Percentiles rank a stretch among this genome's conserved stretches.
phyloP scores from a whole-genome alignment of 139 green algal genomes.

The Marvania coccoides region DNA sequence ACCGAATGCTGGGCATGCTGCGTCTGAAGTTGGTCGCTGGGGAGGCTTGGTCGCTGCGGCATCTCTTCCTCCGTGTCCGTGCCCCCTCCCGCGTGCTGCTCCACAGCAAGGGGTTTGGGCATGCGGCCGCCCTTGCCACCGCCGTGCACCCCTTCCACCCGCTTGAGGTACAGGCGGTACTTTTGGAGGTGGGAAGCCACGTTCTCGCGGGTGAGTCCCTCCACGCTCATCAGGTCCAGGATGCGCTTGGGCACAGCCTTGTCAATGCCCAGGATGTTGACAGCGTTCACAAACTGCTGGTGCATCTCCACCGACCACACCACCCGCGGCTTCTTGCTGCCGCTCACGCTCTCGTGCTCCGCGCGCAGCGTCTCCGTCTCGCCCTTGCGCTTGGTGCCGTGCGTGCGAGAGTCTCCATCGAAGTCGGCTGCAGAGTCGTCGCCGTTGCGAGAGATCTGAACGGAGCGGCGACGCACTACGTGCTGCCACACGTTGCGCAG shows the following conservation, averaged over 20 bases:
- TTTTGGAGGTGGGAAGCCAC: conserved; percentile 93
- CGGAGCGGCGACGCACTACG: conserved; percentile 64
- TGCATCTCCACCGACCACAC: conserved; percentile 96
- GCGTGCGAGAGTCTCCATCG: not conserved
- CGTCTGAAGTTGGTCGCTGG: not conserved
- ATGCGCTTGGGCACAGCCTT: conserved; percentile 98
- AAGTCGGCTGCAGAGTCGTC: conserved; percentile 5
- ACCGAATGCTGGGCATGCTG: not conserved
- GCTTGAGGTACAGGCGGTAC: conserved; percentile 91
- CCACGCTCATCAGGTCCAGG: conserved; percentile 91
- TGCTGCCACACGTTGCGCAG: conserved; percentile 97
- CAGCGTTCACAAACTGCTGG: conserved; percentile 89
- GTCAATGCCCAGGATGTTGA: conserved; percentile 90
- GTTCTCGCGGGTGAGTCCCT: conserved; percentile 91
- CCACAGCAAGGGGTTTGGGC: not conserved
- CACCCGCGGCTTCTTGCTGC: conserved; percentile 84
- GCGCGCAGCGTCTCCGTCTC: conserved; percentile 6
- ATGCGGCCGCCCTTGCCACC: not conserved
- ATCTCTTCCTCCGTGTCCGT: not conserved
- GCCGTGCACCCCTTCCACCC: conserved; percentile 32
- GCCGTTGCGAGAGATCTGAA: not conserved
- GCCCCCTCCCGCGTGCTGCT: not conserved
- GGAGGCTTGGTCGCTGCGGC: not conserved
- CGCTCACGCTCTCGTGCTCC: conserved; percentile 11
- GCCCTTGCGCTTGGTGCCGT: conserved; percentile 16